A percentile compares a stretch with the other conserved stretches of the same genome.
These are phyloP conservation scores for Mucor irregularis DNA, from an alignment of 371 early-diverging fungal species.

Conservation along the genomic window DNA sequence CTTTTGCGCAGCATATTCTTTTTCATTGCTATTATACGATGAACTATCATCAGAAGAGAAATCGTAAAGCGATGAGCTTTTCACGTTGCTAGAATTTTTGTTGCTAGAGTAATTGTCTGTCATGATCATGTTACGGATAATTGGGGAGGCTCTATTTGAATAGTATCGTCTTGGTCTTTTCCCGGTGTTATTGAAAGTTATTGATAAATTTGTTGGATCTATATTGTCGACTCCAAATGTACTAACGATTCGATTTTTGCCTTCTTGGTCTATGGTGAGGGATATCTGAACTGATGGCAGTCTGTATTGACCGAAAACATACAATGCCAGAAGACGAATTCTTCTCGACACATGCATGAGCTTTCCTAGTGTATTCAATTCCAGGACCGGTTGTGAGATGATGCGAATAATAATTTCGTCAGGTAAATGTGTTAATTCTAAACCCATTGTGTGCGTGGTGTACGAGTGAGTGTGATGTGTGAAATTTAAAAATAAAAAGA, in stretches of 20 bases:
- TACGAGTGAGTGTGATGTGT: too few species aligned
- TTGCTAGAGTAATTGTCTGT: neutral
- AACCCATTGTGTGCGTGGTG: too few species aligned
- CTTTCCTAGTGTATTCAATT: constrained; percentile 3
- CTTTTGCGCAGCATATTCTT: too few species aligned
- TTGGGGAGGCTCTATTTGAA: constrained; percentile 11
- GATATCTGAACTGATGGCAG: constrained; percentile 3
- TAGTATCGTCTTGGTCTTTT: constrained; percentile 12
- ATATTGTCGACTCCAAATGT: constrained; percentile 7
- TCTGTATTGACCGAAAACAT: constrained; percentile 1
- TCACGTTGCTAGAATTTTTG: too few species aligned
- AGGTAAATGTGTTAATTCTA: too few species aligned
- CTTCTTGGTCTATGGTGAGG: constrained; percentile 21
- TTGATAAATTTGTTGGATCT: neutral
- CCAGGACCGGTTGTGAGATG: neutral
- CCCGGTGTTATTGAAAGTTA: neutral
- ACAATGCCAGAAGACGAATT: neutral
- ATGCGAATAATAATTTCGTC: constrained; percentile 18
- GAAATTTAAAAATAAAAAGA: too few species aligned
- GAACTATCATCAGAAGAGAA: neutral
- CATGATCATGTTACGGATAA: constrained; percentile 2
- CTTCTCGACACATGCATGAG: constrained; percentile 3
- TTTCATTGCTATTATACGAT: neutral
- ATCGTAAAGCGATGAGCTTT: neutral
- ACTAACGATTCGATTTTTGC: constrained; percentile 7